Percentiles rank a stretch among this genome's conserved stretches.
Conservation (phyloP, 2,329 filamentous ascomycete species). For the Trichoderma atroviride region DNA sequence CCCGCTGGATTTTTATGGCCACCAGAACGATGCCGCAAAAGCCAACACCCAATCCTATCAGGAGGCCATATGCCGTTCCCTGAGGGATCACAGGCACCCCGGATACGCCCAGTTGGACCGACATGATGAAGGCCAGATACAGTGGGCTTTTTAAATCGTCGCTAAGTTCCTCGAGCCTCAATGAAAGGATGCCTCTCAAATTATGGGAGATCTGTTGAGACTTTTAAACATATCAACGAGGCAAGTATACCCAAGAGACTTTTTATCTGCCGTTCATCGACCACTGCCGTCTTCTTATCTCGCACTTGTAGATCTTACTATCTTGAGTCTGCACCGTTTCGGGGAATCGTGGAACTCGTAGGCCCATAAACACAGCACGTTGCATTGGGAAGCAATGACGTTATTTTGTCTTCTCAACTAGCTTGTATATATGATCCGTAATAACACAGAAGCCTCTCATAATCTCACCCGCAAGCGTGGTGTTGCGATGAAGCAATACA, state of each 20-base stretch:
- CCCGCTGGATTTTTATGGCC: conserved; percentile 16
- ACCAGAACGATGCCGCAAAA: conserved; percentile 20
- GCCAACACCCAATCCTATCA: conserved; percentile 14
- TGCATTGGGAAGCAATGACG: conserved; percentile 19
- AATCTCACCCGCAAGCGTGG: not conserved
- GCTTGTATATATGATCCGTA: not conserved
- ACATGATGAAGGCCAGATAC: conserved; percentile 1
- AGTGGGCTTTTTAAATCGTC: too few species aligned
- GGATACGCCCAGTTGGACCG: conserved; percentile 18
- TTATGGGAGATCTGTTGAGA: not conserved
- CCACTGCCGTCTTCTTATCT: not conserved
- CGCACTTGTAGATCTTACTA: not conserved
- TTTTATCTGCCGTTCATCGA: not conserved
- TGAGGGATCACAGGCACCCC: conserved; percentile 21
- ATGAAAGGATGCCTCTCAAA: not conserved
- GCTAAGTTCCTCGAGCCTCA: not conserved
- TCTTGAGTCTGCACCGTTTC: not conserved
- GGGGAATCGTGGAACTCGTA: not conserved
- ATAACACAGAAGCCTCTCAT: not conserved
- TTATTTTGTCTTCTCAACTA: not conserved
- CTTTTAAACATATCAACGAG: not conserved
- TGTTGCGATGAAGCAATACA: not conserved
- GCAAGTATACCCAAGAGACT: not conserved
- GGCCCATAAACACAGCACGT: conserved; percentile 20
- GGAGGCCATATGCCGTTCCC: conserved; percentile 24